Base-by-base conservation (phyloP, 2,329 filamentous ascomycete genomes). In the Corynespora cassiicola region DNA sequence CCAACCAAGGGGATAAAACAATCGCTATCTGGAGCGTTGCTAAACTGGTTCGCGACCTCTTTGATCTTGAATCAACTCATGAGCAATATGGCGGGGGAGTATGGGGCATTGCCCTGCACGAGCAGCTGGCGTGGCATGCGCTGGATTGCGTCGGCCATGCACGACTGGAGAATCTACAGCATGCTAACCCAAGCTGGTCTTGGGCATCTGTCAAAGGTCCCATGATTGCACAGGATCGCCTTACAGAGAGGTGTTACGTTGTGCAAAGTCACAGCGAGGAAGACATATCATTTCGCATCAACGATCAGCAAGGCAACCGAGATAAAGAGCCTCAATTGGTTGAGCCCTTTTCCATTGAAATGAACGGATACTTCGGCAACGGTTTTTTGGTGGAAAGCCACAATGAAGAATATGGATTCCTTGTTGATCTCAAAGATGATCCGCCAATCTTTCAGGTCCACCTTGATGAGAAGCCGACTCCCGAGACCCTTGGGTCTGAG, bases 1-100 rank as follows among this genome's bases (percentile, higher is more conserved):
- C 53, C 0, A 48, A 46, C 3, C 51, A 48, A 20, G 29, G 11
- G 0, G 56, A 62, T 23, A 60, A 60, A 27, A 27, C 35, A 0
- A 17, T 54, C 1, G 58, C 58, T 5, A 43, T 60, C 11, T 62
- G 52, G 56, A 46, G 56, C 25, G 42, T 60, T n/a, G 54, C 54
- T 6, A 63, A 61, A 21, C 27, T 56, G n/a, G 29, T 61, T 10
- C 45, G 56, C 1, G 59, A 63, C 21, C 33, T 19, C 2, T 31
- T 52, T 12, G 20, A 15, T 2, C n/a, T n/a, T n/a, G n/a, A n/a
- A n/a, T n/a, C n/a, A n/a, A n/a, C n/a, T n/a, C n/a, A n/a, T n/a
- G 52, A 61, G 23, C 31, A 47, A 15, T 63, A 60, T 24, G 56
- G 23, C n/a, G 47, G 25, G 11, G 57, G 58, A 1, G 29, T 58